These are phyloP conservation scores for Nakazawaea holstii DNA, from an alignment of 805 yeast genomes.

Conservation along the genomic window DNA sequence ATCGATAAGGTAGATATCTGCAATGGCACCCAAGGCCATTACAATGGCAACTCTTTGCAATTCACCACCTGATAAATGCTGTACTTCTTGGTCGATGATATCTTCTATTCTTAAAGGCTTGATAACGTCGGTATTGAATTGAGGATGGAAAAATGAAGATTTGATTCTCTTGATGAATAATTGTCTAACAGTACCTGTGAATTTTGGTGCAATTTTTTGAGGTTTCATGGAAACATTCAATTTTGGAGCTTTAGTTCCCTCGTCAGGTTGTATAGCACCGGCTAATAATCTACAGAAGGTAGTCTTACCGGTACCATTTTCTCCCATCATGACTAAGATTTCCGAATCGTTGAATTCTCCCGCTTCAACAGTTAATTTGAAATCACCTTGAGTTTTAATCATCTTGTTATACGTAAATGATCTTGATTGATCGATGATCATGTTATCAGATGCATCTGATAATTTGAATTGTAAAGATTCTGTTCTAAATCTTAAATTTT, in stretches of 20 bases:
- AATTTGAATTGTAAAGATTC: conserved; percentile 93
- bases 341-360: conserved; percentile 97
- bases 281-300: conserved; percentile 95
- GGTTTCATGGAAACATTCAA: conserved; percentile 97
- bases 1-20: conserved; percentile 94
- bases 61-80: conserved; percentile 98
- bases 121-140: conserved; percentile 96
- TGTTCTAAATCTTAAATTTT: conserved; percentile 93
- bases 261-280: conserved; percentile 87
- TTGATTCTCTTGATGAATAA: conserved; percentile 94
- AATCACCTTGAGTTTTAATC: conserved; percentile 93
- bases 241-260: conserved; percentile 73
- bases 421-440: conserved; percentile 73
- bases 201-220: conserved; percentile 97
- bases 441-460: conserved; percentile 79
- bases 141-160: conserved; percentile 91
- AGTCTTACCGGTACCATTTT: conserved; percentile 99
- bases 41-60: conserved; percentile 98
- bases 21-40: conserved; percentile 86
- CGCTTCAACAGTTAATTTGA: conserved; percentile 70
- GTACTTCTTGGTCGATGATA: conserved; percentile 96
- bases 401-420: conserved; percentile 74
- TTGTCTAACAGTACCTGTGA: conserved; percentile 98
- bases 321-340: conserved; percentile 99
- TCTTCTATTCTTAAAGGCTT: conserved; percentile 93